Percentiles rank a stretch among this genome's conserved stretches.
These are phyloP conservation scores for Geranium brycei DNA, from an alignment of 345 rosid species.

Conservation along the genomic window DNA sequence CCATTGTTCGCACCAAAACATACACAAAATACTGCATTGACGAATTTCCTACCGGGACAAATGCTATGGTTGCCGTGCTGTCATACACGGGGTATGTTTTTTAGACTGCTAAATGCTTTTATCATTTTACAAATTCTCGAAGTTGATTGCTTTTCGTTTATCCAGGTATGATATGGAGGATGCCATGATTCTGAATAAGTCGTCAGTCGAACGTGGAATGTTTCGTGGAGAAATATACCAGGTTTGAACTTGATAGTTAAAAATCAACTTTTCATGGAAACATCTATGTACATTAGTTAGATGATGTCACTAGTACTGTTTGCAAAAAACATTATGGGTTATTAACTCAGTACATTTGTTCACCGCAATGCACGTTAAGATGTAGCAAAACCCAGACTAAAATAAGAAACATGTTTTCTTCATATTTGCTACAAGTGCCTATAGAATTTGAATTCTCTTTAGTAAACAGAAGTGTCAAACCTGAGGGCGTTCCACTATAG, in stretches of 20 bases:
- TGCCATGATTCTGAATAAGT: constrained; percentile 94
- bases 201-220: constrained; percentile 92
- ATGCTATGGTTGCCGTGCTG: constrained; percentile 95
- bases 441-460: no score
- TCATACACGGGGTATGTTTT: constrained; percentile 74
- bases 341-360: no score
- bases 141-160: constrained; percentile 7
- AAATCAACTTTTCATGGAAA: no score
- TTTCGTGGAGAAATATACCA: constrained; percentile 93
- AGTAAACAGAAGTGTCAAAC: no score
- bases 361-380: no score
- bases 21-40: constrained; percentile 63
- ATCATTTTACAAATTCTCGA: neutral
- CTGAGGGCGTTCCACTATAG: no score
- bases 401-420: no score
- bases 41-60: constrained; percentile 83
- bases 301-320: no score
- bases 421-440: no score
- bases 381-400: no score
- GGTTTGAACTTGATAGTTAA: constrained; percentile 25
- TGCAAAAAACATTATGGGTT: no score
- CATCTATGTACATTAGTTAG: no score
- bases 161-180: constrained; percentile 97
- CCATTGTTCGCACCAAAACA: constrained; percentile 69
- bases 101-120: neutral